Evolutionary conservation across 2,329 filamentous ascomycete species (phyloP).

Genomic region (Ophiocordyceps polyrhachis-furcata): DNA sequence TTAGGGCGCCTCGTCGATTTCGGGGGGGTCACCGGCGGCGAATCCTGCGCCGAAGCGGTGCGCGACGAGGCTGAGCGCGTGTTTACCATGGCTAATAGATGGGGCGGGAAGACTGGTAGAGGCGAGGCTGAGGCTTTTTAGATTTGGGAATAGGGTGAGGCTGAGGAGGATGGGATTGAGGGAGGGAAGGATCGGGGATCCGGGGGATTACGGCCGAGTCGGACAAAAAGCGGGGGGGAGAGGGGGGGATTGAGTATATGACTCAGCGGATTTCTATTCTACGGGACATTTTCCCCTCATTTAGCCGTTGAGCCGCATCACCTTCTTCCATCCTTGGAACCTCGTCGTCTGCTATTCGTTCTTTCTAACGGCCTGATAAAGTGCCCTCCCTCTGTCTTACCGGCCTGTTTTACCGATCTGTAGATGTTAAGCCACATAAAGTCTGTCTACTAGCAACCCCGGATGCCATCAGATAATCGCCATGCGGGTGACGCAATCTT

Average conservation of each 20-base stretch:
- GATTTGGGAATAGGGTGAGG: not conserved
- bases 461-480: too few species aligned
- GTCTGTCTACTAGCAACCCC: too few species aligned
- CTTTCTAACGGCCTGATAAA: too few species aligned
- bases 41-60: slow-evolving; percentile 8
- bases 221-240: not conserved
- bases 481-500: too few species aligned
- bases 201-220: too few species aligned
- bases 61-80: slow-evolving; percentile 18
- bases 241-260: too few species aligned
- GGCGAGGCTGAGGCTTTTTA: not conserved
- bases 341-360: not conserved
- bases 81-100: slow-evolving; percentile 14
- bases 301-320: not conserved
- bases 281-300: not conserved
- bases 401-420: too few species aligned
- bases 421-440: too few species aligned
- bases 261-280: too few species aligned
- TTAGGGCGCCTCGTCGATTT: not conserved
- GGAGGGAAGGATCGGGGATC: not conserved
- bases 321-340: not conserved
- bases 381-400: too few species aligned
- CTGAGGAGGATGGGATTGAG: not conserved
- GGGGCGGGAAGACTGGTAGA: not conserved
- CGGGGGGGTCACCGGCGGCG: slow-evolving; percentile 3